Conservation (phyloP, 768 basidiomycete genomes). For the Sarcodon sp. region DNA sequence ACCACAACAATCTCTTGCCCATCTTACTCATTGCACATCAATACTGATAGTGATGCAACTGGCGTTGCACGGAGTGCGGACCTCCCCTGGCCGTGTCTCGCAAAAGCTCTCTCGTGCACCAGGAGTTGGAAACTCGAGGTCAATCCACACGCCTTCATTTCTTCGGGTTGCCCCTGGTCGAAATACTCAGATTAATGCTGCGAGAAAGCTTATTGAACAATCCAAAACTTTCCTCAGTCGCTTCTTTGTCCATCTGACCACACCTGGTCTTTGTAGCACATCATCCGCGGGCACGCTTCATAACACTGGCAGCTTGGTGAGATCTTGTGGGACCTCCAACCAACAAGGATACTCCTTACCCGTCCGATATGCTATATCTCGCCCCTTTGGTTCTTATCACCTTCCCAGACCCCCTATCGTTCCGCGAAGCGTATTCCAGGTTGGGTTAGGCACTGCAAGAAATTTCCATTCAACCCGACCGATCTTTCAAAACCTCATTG, state of each 20-base stretch:
- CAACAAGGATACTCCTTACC: conserved; percentile 45
- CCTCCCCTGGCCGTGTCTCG: background rate
- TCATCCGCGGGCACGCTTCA: background rate
- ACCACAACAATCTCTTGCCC: too few relatives aligned
- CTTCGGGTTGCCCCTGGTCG: background rate
- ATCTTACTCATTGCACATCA: background rate
- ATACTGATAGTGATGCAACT: background rate
- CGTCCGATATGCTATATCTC: conserved; percentile 36
- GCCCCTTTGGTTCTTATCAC: conserved; percentile 30
- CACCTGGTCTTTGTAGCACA: background rate
- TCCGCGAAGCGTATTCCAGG: conserved; percentile 40
- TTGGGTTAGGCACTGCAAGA: conserved; percentile 66
- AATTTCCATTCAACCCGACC: conserved; percentile 66
- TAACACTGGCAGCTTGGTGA: conserved; percentile 14
- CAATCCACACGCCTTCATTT: background rate
- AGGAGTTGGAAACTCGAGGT: background rate
- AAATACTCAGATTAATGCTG: background rate
- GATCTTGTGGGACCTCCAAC: conserved; percentile 22
- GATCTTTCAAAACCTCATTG: conserved; percentile 66
- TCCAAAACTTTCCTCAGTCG: background rate
- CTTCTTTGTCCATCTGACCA: background rate
- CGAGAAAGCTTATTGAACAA: background rate
- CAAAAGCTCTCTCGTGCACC: background rate
- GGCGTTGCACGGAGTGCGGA: background rate
- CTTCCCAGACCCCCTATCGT: conserved; percentile 39